Base-by-base conservation (phyloP, 129 eudicot species). In the Glebionis coronaria region DNA sequence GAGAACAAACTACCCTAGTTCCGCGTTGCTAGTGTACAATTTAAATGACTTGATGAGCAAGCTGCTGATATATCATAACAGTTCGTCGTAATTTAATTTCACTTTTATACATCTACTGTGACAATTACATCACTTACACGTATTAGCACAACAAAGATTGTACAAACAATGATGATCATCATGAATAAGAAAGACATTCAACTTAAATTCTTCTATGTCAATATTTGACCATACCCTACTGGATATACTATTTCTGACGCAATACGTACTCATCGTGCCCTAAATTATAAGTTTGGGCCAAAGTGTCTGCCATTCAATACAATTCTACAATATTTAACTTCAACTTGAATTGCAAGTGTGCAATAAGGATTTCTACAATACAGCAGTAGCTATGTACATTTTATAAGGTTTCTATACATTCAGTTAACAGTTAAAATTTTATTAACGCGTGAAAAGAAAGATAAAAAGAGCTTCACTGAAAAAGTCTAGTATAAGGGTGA, bases 271-370 rank as follows among this genome's bases (percentile, higher is more conserved):
- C 23, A 52, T 6, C 19, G 8, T 3, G 9, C 56, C 56, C 56
- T 1, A 16, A 16, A n/a, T 52, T 16, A 4, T 18, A 16, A 15
- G 56, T 20, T 16, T 16, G 56, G 56, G 56, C 25, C 56, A 16
- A 16, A 6, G 25, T 52, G 56, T 52, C 25, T 52, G 56, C 56
- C 56, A 52, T 52, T 51, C 56, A 21, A 3, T 2, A 18, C 4
- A 5, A 5, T 52, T 16, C 56, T 52, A 13, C 55, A n/a, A 50
- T n/a, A 13, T 50, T 50, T 50, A 50, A 50, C 15, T 9, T 10
- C 56, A 52, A 52, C 56, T 52, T 52, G 56, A 52, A 52, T n/a
- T 9, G 10, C 56, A 6, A 3, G 56, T 52, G 56, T 51, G 56
- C 42, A 35, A 35, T 35, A 35, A 5, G 42, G 42, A 35, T 28